Evolutionary conservation across 169 alveolate species (phyloP), one percentile per base, ranked within the genome.

Genomic region (Eimeria praecox): DNA sequence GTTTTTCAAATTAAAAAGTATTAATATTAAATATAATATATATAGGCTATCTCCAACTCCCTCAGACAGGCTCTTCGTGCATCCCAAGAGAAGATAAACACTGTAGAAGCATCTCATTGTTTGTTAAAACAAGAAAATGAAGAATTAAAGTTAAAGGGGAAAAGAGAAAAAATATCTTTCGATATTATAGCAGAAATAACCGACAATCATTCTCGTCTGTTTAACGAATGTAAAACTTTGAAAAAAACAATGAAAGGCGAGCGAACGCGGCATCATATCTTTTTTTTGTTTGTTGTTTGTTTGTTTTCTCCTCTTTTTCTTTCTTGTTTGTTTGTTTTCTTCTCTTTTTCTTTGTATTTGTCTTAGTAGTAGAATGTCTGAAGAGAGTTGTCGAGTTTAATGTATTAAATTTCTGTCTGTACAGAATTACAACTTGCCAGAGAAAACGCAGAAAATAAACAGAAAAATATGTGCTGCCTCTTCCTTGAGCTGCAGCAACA

Each of bases 31-130:
- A 5, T 8, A 49, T 12, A 49, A 5, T 5, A 49, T 49, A 12
- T 49, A 24, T 35, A 78, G 89, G 59, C 89, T 20, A 64, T 44
- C 12, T 42, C 66, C 89, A 64, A n/a, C 44, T 52, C 89, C n/a
- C 46, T 44, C 33, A 52, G 24, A 64, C 66, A 78, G 64, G 35
- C 64, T 35, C 89, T 78, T 16, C 9, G 27, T 38, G 64, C 59
- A 20, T 30, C 89, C 4, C 89, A 78, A 33, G 35, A 78, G 46
- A 35, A 44, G 46, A 24, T 78, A 27, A 20, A 14, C 8, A 56
- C 35, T 6, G 89, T 35, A 8, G 89, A 78, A 38, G 1, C 42
- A 3, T 20, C 56, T 3, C 3, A 22, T 14, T 78, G 27, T 24
- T 27, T 64, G 8, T 42, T 78, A 56, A 78, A 78, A 42, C 66